Base-by-base conservation (phyloP, 208 protist species). In the Trypanosoma scelopori region DNA sequence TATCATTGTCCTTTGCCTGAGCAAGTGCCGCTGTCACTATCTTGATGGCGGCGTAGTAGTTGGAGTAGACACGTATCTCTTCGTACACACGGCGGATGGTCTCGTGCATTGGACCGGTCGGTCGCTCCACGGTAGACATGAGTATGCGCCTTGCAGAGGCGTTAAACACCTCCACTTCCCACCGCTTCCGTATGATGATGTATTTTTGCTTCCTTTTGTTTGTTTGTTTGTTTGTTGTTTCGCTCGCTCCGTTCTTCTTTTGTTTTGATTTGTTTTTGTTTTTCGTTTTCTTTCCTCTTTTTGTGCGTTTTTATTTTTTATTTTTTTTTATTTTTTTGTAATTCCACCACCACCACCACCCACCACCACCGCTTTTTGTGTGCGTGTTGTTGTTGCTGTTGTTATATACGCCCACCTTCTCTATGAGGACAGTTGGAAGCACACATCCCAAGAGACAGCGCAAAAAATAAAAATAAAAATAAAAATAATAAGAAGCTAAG, bases 41-140 rank as follows among this genome's bases (percentile, higher is more conserved):
- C 39, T 68, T 78, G 48, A 94, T 79, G 57, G 74, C 65, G 25
- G 46, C 72, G 50, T 89, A 70, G 13, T 78, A 69, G 62, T 94
- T 94, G 64, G 79, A 80, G 71, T 82, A 69, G 20, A 76, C 28
- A 16, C 78, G 74, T 37, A 94, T 48, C 42, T 91, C 79, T 15
- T 94, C 84, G 42, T 85, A 62, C 15, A 77, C 81, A n/a, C 78
- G 81, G 9, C 82, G 79, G 32, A 94, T 76, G 35, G 71, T 67
- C 39, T 91, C 84, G 58, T 89, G 87, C 82, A 94, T 90, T 25
- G 61, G 69, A 41, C 78, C 81, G 0, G 69, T 51, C 7, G 87
- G 76, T 51, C 83, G 89, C 27, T 91, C 84, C 45, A 66, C 47
- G 20, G 23, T 47, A 5, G 37, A 23, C 6, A 55, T 25, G 9